Base-by-base conservation (phyloP, 768 basidiomycete species). In the Fomitopsis serialis region DNA sequence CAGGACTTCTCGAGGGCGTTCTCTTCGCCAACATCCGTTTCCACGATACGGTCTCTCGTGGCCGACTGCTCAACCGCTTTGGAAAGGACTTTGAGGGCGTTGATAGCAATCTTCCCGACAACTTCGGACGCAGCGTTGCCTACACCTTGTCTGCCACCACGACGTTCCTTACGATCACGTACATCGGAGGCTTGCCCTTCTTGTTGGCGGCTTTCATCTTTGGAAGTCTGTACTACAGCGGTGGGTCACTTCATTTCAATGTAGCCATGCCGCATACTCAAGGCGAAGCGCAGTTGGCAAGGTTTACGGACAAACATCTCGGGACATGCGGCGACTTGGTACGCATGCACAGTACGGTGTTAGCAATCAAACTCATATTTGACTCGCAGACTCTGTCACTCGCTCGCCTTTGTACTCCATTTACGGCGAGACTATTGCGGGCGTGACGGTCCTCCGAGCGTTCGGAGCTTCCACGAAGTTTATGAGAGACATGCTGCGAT, bases 51-150 rank as follows among this genome's bases (percentile, higher is more conserved):
- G 81, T 91, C 2, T 90, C 87, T 48, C 81, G 91, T 35, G 94
- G 94, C 5, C 82, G 92, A 2, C 71, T 90, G 10, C 68, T 94
- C 35, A 92, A 94, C 59, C 75, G 92, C 44, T 88, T 89, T 57
- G 92, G 93, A 42, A 95, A 95, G 67, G 93, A 95, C 64, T 89
- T 95, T 52, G 92, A 94, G n/a, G n/a, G n/a, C 22, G 82, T 95
- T 47, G 92, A 95, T 64, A 92, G 89, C 58, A 81, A 66, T 49
- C 77, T 92, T 57, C 80, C 92, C 1, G 91, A 96, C 62, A 85
- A 92, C 68, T 92, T 92, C 68, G 89, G 89, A 5, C 80, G 87
- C 48, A 91, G 86, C 62, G 68, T 87, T 37, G 78, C 85, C 45
- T 86, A 87, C 62, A 80, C 71, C 21, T 68, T 94, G n/a, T 85